A percentile compares a stretch with the other conserved stretches of the same genome.
Conservation (phyloP, 345 rosid species). For the Noccaea caerulescens region DNA sequence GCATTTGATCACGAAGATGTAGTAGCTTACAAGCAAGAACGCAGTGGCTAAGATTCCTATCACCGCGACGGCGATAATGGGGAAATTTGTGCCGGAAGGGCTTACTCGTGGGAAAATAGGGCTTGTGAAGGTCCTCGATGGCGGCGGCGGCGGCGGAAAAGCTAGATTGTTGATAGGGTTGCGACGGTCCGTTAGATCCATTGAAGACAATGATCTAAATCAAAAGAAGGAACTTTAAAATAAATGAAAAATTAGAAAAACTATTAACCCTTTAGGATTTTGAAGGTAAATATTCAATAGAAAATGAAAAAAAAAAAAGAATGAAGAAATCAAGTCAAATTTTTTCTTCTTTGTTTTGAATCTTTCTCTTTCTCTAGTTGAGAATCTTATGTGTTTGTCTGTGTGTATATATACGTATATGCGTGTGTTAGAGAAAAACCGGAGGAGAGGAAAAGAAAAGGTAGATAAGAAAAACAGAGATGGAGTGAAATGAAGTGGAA, state of each 20-base stretch:
- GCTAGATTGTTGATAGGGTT: conserved; percentile 37
- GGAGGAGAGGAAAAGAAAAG: conserved; percentile 23
- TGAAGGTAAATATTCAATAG: neutral
- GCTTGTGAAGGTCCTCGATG: conserved; percentile 25
- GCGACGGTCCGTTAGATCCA: conserved; percentile 40
- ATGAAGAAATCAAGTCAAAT: neutral
- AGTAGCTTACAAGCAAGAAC: conserved; percentile 85
- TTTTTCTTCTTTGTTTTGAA: neutral
- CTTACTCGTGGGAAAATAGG: conserved; percentile 39
- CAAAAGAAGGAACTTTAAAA: neutral
- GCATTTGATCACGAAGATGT: conserved; percentile 86
- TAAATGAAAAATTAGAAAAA: neutral
- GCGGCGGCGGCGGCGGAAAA: conserved; percentile 45
- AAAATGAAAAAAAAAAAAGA: neutral
- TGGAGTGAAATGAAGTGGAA: conserved; percentile 31
- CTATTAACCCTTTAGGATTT: neutral
- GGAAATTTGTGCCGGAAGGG: conserved; percentile 45
- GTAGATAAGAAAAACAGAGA: conserved; percentile 38
- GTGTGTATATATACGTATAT: conserved; percentile 25
- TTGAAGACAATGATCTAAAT: conserved; percentile 11
- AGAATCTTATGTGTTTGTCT: conserved; percentile 11
- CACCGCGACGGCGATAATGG: conserved; percentile 77
- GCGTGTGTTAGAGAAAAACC: conserved; percentile 15
- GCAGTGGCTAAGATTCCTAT: conserved; percentile 86
- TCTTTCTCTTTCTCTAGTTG: conserved; percentile 6